Evolutionary conservation across 2,329 filamentous ascomycete species (phyloP), one percentile per base, ranked within the genome.

Genomic region (Phyllosticta citribraziliensis): DNA sequence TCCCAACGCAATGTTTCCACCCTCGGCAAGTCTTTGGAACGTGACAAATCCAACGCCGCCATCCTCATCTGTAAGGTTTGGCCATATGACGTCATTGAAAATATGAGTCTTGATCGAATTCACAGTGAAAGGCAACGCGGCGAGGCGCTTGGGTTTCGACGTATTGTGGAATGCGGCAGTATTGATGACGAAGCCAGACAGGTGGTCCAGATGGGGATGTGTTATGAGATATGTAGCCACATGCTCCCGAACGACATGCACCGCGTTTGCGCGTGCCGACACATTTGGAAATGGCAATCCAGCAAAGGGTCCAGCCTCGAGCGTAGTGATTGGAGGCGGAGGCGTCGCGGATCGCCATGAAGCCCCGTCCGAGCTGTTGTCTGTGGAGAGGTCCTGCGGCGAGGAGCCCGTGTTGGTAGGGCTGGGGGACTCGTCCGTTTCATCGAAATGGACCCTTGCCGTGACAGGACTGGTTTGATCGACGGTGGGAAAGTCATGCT

Each of bases 21-120:
- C 93, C 70, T 97, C 92, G 5, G 90, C 87, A 10, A 99, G 79
- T 17, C 94, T 84, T 72, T 91, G 87, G 67, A 96, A 97, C 0
- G 91, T 96, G 35, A 99, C 85, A 27, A 99, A 81, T 0, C 94
- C 94, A 3, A 92, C 92, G 24, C 94, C 94, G 35, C 92, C 91
- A 72, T 96, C 94, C 75, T 99, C 94, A 69, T 99, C 93, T 0
- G 91, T 95, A 50, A 99, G 77, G 67, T 99, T 99, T 0, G 94
- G 94, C 94, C 94, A 99, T 59, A 97, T 96, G 62, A 96, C 79
- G 69, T 97, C 95, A 75, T 99, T 99, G 79, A 99, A 99, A 63
- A 99, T 90, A 74, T 99, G 92, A 0, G 81, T 85, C 72, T 96
- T 97, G 74, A 99, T 87, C 0, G 93, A 92, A 54, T 90, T 82